phyloP scores from a whole-genome alignment of 83 land plant species.

The Thuja plicata region DNA sequence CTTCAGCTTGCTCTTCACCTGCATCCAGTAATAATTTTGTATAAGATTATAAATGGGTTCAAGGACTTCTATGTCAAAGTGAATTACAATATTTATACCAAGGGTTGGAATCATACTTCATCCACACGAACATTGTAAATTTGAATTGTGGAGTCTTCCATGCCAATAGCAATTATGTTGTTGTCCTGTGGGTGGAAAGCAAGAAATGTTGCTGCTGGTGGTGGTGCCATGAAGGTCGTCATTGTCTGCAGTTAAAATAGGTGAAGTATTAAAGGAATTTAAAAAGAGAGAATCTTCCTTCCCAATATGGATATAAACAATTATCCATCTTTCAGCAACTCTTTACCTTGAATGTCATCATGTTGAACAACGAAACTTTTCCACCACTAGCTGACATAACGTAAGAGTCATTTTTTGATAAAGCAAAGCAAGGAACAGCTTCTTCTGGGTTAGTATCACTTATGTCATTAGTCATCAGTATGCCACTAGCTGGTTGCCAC shows the following conservation, averaged over 20 bases:
- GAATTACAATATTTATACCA: background rate
- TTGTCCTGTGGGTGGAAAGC: conserved; percentile 80
- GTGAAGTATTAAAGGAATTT: background rate
- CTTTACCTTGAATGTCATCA: conserved; percentile 88
- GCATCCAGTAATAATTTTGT: conserved; percentile 13
- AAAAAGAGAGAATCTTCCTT: background rate
- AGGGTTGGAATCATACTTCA: conserved; percentile 34
- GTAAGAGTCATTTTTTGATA: conserved; percentile 91
- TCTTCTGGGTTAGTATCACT: conserved; percentile 73
- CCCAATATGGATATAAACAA: background rate
- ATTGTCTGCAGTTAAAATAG: conserved; percentile 43
- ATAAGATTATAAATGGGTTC: background rate
- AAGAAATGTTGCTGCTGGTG: conserved; percentile 69
- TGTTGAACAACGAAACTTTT: conserved; percentile 77
- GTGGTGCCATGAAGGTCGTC: conserved; percentile 79
- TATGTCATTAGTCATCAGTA: conserved; percentile 82
- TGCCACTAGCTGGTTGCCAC: conserved; percentile 84
- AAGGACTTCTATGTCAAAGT: background rate
- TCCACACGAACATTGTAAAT: conserved; percentile 69
- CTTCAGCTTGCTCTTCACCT: conserved; percentile 75
- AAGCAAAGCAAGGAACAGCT: conserved; percentile 78
- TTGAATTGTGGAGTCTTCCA: conserved; percentile 68
- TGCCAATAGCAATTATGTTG: conserved; percentile 76
- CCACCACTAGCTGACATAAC: conserved; percentile 95
- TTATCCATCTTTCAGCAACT: conserved; percentile 7